Conservation (phyloP, 176 grass and related monocot genomes). For the Bothriochloa decipiens region DNA sequence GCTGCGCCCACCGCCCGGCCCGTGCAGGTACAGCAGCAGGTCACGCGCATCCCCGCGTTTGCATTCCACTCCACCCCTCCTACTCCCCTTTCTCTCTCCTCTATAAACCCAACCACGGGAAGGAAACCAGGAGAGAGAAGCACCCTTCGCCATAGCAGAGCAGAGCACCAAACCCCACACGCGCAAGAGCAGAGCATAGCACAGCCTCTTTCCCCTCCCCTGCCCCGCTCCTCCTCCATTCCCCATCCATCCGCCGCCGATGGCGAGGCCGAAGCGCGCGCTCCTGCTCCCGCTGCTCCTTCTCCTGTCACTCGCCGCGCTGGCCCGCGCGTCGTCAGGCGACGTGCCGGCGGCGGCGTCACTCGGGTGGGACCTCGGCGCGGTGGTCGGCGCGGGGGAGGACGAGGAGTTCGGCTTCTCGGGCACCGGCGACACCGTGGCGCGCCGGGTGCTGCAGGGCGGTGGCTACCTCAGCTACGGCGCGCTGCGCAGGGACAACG, state of each 20-base stretch:
- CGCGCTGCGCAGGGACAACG: constrained; percentile 51
- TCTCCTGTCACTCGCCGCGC: background rate
- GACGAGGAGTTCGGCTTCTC: constrained; percentile 42
- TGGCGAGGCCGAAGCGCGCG: background rate
- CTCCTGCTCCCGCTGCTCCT: constrained; percentile 28
- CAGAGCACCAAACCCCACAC: constrained; percentile 36
- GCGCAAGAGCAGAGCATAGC: background rate
- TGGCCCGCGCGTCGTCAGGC: background rate
- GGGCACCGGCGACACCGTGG: constrained; percentile 1
- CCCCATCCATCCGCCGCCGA: constrained; percentile 2
- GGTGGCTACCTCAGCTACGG: constrained; percentile 70
- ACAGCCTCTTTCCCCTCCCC: background rate
- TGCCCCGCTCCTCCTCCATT: background rate
- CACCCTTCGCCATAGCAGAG: background rate
- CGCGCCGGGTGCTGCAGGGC: constrained; percentile 41
- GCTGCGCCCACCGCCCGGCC: background rate
- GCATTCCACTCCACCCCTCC: background rate
- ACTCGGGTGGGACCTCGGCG: constrained; percentile 43
- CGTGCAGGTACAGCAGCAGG: too few species aligned
- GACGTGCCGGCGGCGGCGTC: background rate
- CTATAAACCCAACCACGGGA: constrained; percentile 33
- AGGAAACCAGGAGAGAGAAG: background rate
- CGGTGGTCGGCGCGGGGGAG: constrained; percentile 5
- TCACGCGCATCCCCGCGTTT: background rate
- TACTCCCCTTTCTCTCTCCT: background rate